Percentiles rank a stretch among this genome's conserved stretches.
Evolutionary conservation across 2,329 filamentous ascomycete genomes (phyloP).

Genomic region (Cladosporium sp.): DNA sequence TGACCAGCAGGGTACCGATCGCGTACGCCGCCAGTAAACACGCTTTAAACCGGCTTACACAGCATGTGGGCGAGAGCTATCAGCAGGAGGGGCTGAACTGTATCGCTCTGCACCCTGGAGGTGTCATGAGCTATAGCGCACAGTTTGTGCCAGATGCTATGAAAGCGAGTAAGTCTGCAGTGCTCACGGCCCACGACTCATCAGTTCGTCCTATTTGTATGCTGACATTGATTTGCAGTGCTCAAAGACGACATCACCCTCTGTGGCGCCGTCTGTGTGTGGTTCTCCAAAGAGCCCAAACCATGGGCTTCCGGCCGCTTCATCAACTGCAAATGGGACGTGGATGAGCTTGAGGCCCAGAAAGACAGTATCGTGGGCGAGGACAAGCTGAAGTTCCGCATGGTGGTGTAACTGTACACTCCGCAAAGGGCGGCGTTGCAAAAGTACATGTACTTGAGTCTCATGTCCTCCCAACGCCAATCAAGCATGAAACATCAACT

Average conservation of each 20-base stretch:
- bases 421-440: too few species aligned
- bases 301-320: slow-evolving; percentile 14
- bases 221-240: not conserved
- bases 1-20: slow-evolving; percentile 14
- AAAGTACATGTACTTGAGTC: too few species aligned
- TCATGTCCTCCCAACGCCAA: too few species aligned
- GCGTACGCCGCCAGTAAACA: slow-evolving; percentile 17
- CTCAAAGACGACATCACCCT: slow-evolving; percentile 15
- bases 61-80: slow-evolving; percentile 14
- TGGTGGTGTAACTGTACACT: slow-evolving; percentile 3
- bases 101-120: slow-evolving; percentile 17
- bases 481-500: too few species aligned
- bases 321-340: slow-evolving; percentile 15
- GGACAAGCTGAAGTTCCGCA: slow-evolving; percentile 16
- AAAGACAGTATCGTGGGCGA: slow-evolving; percentile 14
- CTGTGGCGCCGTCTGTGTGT: slow-evolving; percentile 16
- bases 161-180: slow-evolving; percentile 5
- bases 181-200: too few species aligned
- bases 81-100: slow-evolving; percentile 13
- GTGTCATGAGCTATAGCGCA: slow-evolving; percentile 11
- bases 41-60: slow-evolving; percentile 16
- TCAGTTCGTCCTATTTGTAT: too few species aligned
- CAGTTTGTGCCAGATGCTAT: slow-evolving; percentile 3
- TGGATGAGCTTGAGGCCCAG: slow-evolving; percentile 13
- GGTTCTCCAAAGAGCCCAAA: slow-evolving; percentile 15